phyloP scores from a whole-genome alignment of 176 grass and related monocot species.

The Calamus simplicifolius region DNA sequence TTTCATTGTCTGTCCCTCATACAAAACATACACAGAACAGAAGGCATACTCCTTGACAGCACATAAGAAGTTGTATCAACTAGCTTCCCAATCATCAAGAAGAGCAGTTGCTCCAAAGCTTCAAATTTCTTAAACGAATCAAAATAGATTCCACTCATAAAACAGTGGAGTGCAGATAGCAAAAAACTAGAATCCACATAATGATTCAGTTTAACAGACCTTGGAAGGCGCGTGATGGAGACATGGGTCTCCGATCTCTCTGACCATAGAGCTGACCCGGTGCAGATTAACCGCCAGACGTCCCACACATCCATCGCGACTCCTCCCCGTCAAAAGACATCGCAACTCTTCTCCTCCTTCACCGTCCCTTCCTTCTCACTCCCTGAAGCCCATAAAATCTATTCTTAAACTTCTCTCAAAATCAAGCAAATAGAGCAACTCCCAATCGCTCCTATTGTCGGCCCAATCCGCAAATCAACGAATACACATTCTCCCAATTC shows the following conservation, averaged over 20 bases:
- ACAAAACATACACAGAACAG: too few species aligned
- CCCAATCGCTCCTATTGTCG: too few species aligned
- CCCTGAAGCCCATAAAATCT: not conserved
- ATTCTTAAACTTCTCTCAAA: not conserved
- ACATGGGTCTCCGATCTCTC: slow-evolving; percentile 77
- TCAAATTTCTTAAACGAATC: not conserved
- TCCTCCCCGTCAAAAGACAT: slow-evolving; percentile 48
- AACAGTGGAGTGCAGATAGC: slow-evolving; percentile 3
- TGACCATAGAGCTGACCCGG: slow-evolving; percentile 66
- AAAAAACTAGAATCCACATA: not conserved
- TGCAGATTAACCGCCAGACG: slow-evolving; percentile 63
- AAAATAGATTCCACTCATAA: not conserved
- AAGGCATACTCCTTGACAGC: too few species aligned
- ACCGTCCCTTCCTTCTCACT: slow-evolving; percentile 4
- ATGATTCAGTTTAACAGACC: slow-evolving; percentile 15
- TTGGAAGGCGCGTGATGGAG: slow-evolving; percentile 66
- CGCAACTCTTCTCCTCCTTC: not conserved
- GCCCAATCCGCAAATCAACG: not conserved
- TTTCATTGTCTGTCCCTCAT: too few species aligned
- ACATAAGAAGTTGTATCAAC: too few species aligned
- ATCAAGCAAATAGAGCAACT: too few species aligned
- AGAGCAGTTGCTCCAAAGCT: too few species aligned
- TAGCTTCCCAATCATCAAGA: too few species aligned
- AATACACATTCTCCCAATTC: not conserved
- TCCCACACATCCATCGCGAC: slow-evolving; percentile 84